These are phyloP conservation scores for Nakazawaea wickerhamii DNA, from an alignment of 805 yeast species.

Conservation along the genomic window DNA sequence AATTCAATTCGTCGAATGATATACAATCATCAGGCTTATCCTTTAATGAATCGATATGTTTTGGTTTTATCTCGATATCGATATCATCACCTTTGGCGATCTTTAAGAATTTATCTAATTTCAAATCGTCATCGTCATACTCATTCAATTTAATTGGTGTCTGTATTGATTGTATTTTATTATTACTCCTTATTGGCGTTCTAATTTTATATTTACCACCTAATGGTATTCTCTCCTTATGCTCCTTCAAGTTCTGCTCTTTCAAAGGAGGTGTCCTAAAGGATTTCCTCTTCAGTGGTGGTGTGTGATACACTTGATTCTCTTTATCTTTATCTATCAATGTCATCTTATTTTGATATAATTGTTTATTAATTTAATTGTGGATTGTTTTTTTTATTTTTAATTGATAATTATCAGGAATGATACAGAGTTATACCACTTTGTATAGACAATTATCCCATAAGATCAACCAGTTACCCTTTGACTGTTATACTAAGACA, in stretches of 20 bases:
- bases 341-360: background rate
- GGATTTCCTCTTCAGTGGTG: background rate
- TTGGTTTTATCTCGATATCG: constrained; percentile 7
- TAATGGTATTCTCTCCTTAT: constrained; percentile 3
- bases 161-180: too few relatives aligned
- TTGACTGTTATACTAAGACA: background rate
- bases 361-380: background rate
- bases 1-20: constrained; percentile 9
- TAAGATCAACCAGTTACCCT: constrained; percentile 1
- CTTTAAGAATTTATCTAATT: constrained; percentile 8
- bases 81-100: constrained; percentile 3
- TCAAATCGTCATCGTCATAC: constrained; percentile 2
- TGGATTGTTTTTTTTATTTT: background rate
- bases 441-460: constrained; percentile 6
- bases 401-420: background rate
- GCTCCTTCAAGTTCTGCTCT: too few relatives aligned
- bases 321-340: constrained; percentile 3
- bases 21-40: constrained; percentile 11
- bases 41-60: background rate
- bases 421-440: background rate
- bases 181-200: too few relatives aligned
- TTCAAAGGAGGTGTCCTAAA: constrained; percentile 11
- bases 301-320: constrained; percentile 2
- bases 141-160: background rate
- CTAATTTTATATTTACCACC: background rate